Evolutionary conservation across 179 eudicot genomes (phyloP), one percentile per base, ranked within the genome.

Genomic region (Dionaea muscipula): DNA sequence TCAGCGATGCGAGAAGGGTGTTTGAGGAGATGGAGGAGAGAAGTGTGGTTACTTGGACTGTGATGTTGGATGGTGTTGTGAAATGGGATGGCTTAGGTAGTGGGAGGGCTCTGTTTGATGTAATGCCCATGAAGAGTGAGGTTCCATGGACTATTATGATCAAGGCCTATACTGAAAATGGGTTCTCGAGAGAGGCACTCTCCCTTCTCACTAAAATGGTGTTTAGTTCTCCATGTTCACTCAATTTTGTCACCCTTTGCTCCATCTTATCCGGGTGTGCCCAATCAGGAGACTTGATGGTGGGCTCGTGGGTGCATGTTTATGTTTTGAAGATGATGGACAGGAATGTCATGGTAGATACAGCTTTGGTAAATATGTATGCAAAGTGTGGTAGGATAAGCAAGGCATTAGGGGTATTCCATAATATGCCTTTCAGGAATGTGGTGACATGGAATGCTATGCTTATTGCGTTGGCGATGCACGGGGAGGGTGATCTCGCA

Each of bases 381-480:
- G 69, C 75, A 0, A 75, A 75, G 56, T 67, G 79, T 57, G 79
- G 79, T 35, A 71, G 64, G 38, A 40, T 70, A 22, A 36, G 60
- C 27, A n/a, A 11, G 24, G 79, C 75, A 16, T 23, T 63, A 2
- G 51, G 26, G 1, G 66, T 67, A 24, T 75, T 75, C 21, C 28
- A 60, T 18, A 24, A 15, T 2, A 66, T 70, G 60, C 49, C 19
- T 3, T 20, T 18, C 2, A 70, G 69, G 53, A 70, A 67, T 63
- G 68, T 74, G 14, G 65, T 70, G 24, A 46, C 70, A 7, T 74
- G 79, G 75, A 74, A 74, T 67, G 79, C 75, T 35, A 66, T 70
- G 67, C 57, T 74, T 18, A 28, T 61, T 52, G 79, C 75, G 7
- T 36, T 74, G 16, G 75, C 79, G 3, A 63, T 70, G 72, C 75